Conservation (phyloP, 1,139 yeast genomes). For the Magnusiomyces ingens region DNA sequence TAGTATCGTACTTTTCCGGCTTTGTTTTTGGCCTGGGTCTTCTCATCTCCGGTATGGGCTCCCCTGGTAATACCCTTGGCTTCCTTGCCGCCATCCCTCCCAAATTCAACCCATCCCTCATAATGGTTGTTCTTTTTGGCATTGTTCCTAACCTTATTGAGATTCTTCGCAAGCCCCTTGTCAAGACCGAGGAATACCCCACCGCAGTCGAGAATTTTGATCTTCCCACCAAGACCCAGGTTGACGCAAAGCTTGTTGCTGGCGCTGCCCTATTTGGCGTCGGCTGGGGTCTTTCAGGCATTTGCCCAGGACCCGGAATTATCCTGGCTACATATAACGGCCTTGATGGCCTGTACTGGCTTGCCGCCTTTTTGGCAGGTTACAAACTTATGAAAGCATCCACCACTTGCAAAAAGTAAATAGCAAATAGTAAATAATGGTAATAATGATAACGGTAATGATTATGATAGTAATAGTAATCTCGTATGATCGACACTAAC, state of each 20-base stretch:
- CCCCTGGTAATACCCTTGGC: slow-evolving; percentile 40
- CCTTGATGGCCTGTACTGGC: slow-evolving; percentile 22
- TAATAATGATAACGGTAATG: too few relatives aligned
- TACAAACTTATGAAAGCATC: not conserved
- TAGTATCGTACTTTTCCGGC: slow-evolving; percentile 35
- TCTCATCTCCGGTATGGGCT: slow-evolving; percentile 41
- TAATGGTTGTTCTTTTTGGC: slow-evolving; percentile 38
- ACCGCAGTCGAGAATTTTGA: slow-evolving; percentile 16
- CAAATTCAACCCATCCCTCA: slow-evolving; percentile 42
- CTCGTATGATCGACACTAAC: too few relatives aligned
- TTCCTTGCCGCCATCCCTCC: slow-evolving; percentile 34
- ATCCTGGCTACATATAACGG: slow-evolving; percentile 23
- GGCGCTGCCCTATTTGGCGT: slow-evolving; percentile 41
- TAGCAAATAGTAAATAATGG: too few relatives aligned
- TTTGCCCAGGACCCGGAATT: slow-evolving; percentile 45
- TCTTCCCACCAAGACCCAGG: slow-evolving; percentile 24
- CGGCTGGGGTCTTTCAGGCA: slow-evolving; percentile 44
- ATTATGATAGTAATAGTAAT: too few relatives aligned
- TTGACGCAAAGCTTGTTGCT: slow-evolving; percentile 29
- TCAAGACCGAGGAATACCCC: not conserved
- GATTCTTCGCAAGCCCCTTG: slow-evolving; percentile 12
- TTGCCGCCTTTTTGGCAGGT: slow-evolving; percentile 19
- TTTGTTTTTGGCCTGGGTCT: slow-evolving; percentile 41
- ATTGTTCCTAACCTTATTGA: slow-evolving; percentile 38
- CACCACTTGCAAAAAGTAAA: too few relatives aligned